Percentiles rank a stretch among this genome's conserved stretches.
Evolutionary conservation across 768 basidiomycete genomes (phyloP).

Genomic region (Amanita pallidorosea): DNA sequence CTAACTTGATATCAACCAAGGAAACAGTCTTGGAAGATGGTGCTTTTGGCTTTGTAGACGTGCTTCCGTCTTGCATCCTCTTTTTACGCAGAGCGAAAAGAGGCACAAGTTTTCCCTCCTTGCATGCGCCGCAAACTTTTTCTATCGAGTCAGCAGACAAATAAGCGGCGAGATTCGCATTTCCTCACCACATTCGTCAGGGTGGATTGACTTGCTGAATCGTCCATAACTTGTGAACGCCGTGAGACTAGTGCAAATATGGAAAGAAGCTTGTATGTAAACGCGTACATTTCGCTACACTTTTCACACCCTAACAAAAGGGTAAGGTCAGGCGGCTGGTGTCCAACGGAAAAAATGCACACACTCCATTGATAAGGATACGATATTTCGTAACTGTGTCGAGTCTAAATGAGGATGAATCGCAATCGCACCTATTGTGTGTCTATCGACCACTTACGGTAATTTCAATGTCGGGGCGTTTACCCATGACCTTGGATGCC

Average conservation of each 20-base stretch:
- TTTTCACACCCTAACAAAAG: constrained; percentile 43
- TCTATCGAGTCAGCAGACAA: neutral
- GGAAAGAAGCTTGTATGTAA: neutral
- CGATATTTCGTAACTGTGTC: constrained; percentile 65
- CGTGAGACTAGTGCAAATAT: neutral
- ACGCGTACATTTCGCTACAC: constrained; percentile 52
- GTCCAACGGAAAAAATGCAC: constrained; percentile 13
- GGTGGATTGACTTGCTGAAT: constrained; percentile 60
- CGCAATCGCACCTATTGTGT: neutral
- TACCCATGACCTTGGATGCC: constrained; percentile 63
- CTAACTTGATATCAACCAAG: constrained; percentile 8
- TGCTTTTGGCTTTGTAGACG: neutral
- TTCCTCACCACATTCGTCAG: constrained; percentile 48
- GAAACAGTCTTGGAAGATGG: constrained; percentile 4
- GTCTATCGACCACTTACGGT: constrained; percentile 30
- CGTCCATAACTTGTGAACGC: constrained; percentile 51
- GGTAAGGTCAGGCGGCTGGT: constrained; percentile 4
- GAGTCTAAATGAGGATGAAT: constrained; percentile 30
- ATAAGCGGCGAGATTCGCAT: neutral
- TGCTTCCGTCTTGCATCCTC: constrained; percentile 25
- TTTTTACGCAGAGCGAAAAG: constrained; percentile 37
- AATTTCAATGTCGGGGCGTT: constrained; percentile 58
- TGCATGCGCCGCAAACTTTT: constrained; percentile 59
- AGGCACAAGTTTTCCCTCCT: constrained; percentile 45
- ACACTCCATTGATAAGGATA: constrained; percentile 68